Evolutionary conservation across 805 yeast species (phyloP).

Genomic region (Ogataea salicorniae): DNA sequence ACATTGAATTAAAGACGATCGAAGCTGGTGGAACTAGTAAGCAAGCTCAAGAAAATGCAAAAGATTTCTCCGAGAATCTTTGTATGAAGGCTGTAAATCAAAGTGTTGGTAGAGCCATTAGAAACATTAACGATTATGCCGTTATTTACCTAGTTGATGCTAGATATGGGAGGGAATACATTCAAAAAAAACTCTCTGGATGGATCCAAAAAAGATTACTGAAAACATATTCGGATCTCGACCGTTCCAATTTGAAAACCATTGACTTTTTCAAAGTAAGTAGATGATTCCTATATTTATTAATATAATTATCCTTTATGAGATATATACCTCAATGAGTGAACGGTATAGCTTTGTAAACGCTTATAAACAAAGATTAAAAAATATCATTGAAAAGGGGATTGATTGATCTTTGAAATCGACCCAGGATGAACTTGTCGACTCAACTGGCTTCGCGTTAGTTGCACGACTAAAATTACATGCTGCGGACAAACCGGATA

Average conservation of each 20-base stretch:
- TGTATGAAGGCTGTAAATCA: slow-evolving; percentile 93
- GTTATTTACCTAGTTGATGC: slow-evolving; percentile 65
- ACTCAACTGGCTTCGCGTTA: too few relatives aligned
- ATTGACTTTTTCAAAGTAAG: slow-evolving; percentile 9
- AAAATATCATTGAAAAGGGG: too few relatives aligned
- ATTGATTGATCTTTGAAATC: too few relatives aligned
- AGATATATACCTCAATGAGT: too few relatives aligned
- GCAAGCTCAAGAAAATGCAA: slow-evolving; percentile 44
- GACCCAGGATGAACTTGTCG: too few relatives aligned
- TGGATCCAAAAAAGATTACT: slow-evolving; percentile 58
- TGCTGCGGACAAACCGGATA: too few relatives aligned
- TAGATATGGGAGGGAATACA: slow-evolving; percentile 42
- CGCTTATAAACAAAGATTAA: too few relatives aligned
- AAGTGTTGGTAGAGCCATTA: slow-evolving; percentile 85
- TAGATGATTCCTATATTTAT: not conserved
- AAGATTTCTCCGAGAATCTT: slow-evolving; percentile 68
- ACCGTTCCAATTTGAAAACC: slow-evolving; percentile 4
- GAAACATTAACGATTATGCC: slow-evolving; percentile 80
- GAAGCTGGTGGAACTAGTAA: slow-evolving; percentile 41
- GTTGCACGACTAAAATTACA: too few relatives aligned
- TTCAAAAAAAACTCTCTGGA: slow-evolving; percentile 57
- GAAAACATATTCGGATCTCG: slow-evolving; percentile 4
- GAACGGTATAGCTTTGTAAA: too few relatives aligned
- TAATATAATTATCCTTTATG: too few relatives aligned
- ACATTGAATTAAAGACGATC: slow-evolving; percentile 49